Base-by-base conservation (phyloP, 345 rosid genomes). In the Eucalyptus coolabah region DNA sequence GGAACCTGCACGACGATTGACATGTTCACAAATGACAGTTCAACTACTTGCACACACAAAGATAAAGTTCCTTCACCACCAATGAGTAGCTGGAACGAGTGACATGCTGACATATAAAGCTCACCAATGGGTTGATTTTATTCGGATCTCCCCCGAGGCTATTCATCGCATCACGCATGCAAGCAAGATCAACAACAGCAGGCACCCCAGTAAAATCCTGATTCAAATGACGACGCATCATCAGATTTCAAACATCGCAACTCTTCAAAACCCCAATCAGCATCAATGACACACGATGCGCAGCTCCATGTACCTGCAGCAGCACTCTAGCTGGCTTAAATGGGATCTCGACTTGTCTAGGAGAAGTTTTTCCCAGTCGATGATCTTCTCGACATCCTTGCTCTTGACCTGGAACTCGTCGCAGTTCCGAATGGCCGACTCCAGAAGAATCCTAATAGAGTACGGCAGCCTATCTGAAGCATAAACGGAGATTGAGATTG, bases 121-220 rank as follows among this genome's bases (percentile, higher is more conserved):
- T 92, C 85, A 95, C 98, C 95, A 94, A 85, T 21, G 97, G 98
- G 63, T 96, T 96, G 89, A 96, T 96, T 89, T 95, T 94, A 90
- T 93, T 91, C 37, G 97, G 93, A 91, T 96, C 95, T 65, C 96
- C 95, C 47, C 96, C 94, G 21, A 96, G 97, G 63, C 86, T 93
- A 91, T 95, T 96, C 97, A 96, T 96, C 10, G 98, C 97, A 92
- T 96, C 97, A 47, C 98, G 94, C 98, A 96, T 96, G 91, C 98
- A 95, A 40, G 98, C 98, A 59, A 96, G 96, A 90, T 96, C 98
- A 89, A 96, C 98, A 91, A 96, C 97, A 91, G 98, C 98, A 86
- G 98, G 98, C 56, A 96, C 98, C 77, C 98, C 98, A 90, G 98
- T 96, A 87, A 94, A 94, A 92, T 96, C 97, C 98, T 96, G 92